A percentile compares a stretch with the other conserved stretches of the same genome.
These are phyloP conservation scores for Pythium dissotocum DNA, from an alignment of 352 stramenopile species.

Conservation along the genomic window DNA sequence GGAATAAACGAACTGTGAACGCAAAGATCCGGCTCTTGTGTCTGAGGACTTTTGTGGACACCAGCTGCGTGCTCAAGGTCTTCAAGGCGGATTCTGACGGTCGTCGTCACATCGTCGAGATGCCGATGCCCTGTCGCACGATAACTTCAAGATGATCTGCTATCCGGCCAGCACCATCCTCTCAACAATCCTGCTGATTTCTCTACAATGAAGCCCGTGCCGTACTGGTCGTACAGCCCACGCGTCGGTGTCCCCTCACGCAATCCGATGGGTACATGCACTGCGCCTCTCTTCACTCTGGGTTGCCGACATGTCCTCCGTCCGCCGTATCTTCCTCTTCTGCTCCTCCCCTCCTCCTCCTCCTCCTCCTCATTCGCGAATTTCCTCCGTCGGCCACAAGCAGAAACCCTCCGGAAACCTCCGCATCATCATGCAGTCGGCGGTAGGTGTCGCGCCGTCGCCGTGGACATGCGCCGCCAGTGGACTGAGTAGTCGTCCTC, in stretches of 20 bases:
- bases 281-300: background rate
- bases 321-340: background rate
- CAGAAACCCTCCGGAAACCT: background rate
- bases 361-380: constrained; percentile 3
- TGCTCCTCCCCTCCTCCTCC: background rate
- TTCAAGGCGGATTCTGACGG: background rate
- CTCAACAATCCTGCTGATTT: background rate
- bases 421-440: constrained; percentile 10
- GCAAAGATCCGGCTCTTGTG: background rate
- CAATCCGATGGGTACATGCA: constrained; percentile 9
- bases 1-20: background rate
- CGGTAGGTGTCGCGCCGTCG: background rate
- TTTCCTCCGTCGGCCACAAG: background rate
- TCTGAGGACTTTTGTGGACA: background rate
- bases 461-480: background rate
- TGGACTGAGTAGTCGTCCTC: background rate
- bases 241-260: background rate
- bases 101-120: background rate
- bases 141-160: constrained; percentile 22
- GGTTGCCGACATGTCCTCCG: background rate
- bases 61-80: background rate
- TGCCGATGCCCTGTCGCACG: background rate
- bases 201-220: background rate
- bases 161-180: constrained; percentile 5
- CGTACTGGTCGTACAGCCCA: constrained; percentile 1